These are phyloP conservation scores for Nakazawaea laoshanensis DNA, from an alignment of 805 yeast species.

Conservation along the genomic window DNA sequence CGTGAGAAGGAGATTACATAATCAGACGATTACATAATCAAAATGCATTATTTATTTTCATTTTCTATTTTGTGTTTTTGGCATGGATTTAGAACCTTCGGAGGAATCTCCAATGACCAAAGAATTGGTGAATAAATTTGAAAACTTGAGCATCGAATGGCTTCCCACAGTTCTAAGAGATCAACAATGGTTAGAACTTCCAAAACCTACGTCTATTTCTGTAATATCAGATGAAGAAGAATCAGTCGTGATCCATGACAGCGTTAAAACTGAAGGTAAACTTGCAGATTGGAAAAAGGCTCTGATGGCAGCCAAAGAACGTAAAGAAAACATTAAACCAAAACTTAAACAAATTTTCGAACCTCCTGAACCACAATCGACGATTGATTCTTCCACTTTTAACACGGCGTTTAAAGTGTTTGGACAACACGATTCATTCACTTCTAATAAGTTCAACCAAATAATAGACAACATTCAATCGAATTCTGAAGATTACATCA, in stretches of 20 bases:
- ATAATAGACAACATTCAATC: conserved; percentile 8
- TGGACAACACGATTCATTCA: conserved; percentile 10
- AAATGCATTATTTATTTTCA: too few species aligned
- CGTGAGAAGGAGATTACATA: too few species aligned
- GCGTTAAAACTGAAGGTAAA: conserved; percentile 2
- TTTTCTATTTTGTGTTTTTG: too few species aligned
- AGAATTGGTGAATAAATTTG: conserved; percentile 3
- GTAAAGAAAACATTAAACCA: conserved; percentile 3
- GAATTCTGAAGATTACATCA: conserved; percentile 14
- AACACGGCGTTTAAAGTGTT: conserved; percentile 10
- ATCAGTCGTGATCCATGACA: conserved; percentile 8
- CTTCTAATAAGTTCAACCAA: conserved; percentile 8
- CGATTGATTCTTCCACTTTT: conserved; percentile 9
- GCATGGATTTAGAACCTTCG: conserved; percentile 4
- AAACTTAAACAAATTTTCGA: conserved; percentile 9
- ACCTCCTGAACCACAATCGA: conserved; percentile 8
- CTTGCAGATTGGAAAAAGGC: conserved; percentile 9
- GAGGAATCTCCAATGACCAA: conserved; percentile 7
- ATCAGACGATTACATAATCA: too few species aligned
- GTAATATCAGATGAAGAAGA: conserved; percentile 2
- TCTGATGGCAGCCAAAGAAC: conserved; percentile 1
- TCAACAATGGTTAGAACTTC: not conserved
- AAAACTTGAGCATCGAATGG: conserved; percentile 4
- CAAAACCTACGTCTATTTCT: not conserved
- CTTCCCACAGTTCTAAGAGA: conserved; percentile 6